A percentile compares a stretch with the other conserved stretches of the same genome.
phyloP scores from a whole-genome alignment of 495 filamentous ascomycete genomes.

The Penicillium robsamsonii region DNA sequence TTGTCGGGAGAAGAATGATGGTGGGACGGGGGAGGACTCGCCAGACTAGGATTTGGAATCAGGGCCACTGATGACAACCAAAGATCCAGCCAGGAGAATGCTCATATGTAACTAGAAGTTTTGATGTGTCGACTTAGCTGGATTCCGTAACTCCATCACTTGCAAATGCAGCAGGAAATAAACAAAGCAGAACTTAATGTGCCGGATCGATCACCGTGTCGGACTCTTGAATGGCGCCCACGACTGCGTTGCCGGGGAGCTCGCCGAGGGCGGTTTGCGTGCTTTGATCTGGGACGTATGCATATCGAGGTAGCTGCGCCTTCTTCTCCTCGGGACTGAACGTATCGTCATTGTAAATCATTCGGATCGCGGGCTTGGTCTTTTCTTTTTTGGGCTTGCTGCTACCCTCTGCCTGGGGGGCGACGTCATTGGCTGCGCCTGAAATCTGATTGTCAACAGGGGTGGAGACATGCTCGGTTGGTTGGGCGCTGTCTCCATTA shows the following conservation, averaged over 20 bases:
- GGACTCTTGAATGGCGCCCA: conserved; percentile 35
- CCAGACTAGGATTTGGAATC: conserved; percentile 35
- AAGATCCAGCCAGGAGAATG: conserved; percentile 22
- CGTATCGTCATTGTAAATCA: conserved; percentile 77
- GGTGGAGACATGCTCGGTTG: conserved; percentile 37
- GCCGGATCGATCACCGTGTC: conserved; percentile 40
- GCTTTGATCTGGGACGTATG: conserved; percentile 56
- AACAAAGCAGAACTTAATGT: conserved; percentile 22
- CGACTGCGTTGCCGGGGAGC: conserved; percentile 36
- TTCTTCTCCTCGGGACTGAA: conserved; percentile 86
- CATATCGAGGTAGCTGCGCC: conserved; percentile 73
- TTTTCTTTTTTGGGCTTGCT: conserved; percentile 70
- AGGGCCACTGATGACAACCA: conserved; percentile 32
- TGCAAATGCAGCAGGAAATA: conserved; percentile 4
- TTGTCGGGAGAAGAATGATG: background rate
- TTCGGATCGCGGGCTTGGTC: conserved; percentile 58
- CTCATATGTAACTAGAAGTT: conserved; percentile 35
- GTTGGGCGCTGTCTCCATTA: conserved; percentile 39
- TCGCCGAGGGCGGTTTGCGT: conserved; percentile 37
- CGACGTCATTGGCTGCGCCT: conserved; percentile 32
- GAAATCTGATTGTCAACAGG: conserved; percentile 64
- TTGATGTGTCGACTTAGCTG: conserved; percentile 49
- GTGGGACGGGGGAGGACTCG: conserved; percentile 14
- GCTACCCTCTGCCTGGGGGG: conserved; percentile 27
- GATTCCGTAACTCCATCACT: conserved; percentile 24